Conservation (phyloP, 805 yeast genomes). For the Grigorovia transvaalensis region DNA sequence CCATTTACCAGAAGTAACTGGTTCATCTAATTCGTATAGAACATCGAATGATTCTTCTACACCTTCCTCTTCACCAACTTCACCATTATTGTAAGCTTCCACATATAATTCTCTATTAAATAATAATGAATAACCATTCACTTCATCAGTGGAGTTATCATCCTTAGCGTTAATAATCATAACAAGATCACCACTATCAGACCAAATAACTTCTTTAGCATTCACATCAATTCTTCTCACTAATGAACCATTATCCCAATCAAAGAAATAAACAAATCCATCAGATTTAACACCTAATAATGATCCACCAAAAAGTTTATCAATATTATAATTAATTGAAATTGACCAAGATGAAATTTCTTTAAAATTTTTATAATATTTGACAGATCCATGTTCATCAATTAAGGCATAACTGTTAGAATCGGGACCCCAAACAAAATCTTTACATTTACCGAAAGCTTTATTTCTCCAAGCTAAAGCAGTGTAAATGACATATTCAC, state of each 20-base stretch:
- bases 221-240: conserved; percentile 88
- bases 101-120: conserved; percentile 60
- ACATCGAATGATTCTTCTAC: conserved; percentile 81
- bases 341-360: conserved; percentile 55
- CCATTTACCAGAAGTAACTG: conserved; percentile 84
- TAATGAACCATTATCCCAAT: conserved; percentile 81
- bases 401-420: conserved; percentile 78
- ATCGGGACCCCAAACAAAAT: conserved; percentile 92
- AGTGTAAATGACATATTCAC: conserved; percentile 91
- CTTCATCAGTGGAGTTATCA: conserved; percentile 18
- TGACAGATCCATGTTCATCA: conserved; percentile 54
- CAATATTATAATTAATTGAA: conserved; percentile 62
- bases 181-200: conserved; percentile 84
- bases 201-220: conserved; percentile 76
- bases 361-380: conserved; percentile 75
- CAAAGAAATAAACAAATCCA: conserved; percentile 79
- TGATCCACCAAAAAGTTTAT: conserved; percentile 81
- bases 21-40: conserved; percentile 69
- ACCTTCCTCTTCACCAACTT: conserved; percentile 72
- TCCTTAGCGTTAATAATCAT: conserved; percentile 56
- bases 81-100: conserved; percentile 48
- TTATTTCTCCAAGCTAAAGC: conserved; percentile 98
- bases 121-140: conserved; percentile 63
- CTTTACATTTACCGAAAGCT: conserved; percentile 80
- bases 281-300: conserved; percentile 75